These are phyloP conservation scores for Podospora conica DNA, from an alignment of 495 filamentous ascomycete species.

Conservation along the genomic window DNA sequence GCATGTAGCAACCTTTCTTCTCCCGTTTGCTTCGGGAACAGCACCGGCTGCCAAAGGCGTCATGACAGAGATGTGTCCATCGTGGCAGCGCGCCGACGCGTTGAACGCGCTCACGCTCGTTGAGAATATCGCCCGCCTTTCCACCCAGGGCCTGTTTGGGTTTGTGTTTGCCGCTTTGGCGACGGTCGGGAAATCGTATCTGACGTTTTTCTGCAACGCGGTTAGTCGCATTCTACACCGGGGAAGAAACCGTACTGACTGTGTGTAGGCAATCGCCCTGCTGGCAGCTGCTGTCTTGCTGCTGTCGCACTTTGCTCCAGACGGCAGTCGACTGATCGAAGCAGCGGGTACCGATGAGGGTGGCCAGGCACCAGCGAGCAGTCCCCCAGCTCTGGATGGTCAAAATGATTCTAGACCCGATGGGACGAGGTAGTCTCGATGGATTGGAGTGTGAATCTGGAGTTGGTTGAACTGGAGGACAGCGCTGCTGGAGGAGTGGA, in stretches of 20 bases:
- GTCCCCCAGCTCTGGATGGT: not conserved
- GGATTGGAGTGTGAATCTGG: not conserved
- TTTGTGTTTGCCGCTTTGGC: slow-evolving; percentile 49
- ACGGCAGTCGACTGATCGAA: not conserved
- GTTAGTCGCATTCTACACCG: slow-evolving; percentile 26
- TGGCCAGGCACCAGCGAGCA: not conserved
- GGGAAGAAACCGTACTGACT: not conserved
- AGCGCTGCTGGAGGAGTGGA: too few species aligned
- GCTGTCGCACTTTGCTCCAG: slow-evolving; percentile 1
- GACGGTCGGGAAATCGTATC: slow-evolving; percentile 38
- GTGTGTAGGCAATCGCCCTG: slow-evolving; percentile 14
- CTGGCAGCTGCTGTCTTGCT: slow-evolving; percentile 1
- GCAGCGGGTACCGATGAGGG: not conserved
- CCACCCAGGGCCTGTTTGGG: slow-evolving; percentile 49
- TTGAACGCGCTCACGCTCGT: slow-evolving; percentile 51
- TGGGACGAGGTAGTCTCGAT: not conserved
- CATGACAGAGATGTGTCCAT: slow-evolving; percentile 49
- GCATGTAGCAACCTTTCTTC: slow-evolving; percentile 32
- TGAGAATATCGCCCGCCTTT: slow-evolving; percentile 47
- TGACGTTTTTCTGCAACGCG: slow-evolving; percentile 51
- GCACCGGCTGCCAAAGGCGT: slow-evolving; percentile 53
- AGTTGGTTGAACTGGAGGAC: not conserved
- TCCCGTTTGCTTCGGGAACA: slow-evolving; percentile 51
- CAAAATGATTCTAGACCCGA: too few species aligned
- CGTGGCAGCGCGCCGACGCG: slow-evolving; percentile 44